Conservation (phyloP, 169 alveolate genomes). For the Pseudocohnilembus persalinus region DNA sequence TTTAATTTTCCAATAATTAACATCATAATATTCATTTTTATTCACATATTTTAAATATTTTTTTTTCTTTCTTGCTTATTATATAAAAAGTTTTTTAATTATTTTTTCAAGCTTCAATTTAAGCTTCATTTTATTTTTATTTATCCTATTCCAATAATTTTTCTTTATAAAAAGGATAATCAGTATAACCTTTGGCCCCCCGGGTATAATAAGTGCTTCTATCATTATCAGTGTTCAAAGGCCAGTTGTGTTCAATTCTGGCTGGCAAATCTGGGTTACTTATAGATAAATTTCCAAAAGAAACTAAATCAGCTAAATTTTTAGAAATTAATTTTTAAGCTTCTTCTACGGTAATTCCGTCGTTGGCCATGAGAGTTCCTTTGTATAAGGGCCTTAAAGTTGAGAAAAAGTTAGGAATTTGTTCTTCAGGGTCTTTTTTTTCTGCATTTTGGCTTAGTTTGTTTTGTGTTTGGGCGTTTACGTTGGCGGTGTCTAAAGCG, state of each 20-base stretch:
- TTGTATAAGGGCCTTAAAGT: conserved; percentile 18
- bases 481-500: conserved; percentile 1
- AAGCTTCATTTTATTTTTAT: no score
- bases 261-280: conserved; percentile 8
- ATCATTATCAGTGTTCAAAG: background rate
- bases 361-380: conserved; percentile 30
- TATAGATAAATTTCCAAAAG: conserved; percentile 4
- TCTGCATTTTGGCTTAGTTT: background rate
- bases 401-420: conserved; percentile 30
- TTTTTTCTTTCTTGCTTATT: no score
- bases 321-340: background rate
- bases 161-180: conserved; percentile 16
- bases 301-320: background rate
- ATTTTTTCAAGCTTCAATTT: no score
- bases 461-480: no score
- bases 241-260: background rate
- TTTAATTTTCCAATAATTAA: no score
- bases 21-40: no score
- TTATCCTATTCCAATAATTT: no score
- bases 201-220: background rate
- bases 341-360: background rate
- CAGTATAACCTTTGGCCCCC: conserved; percentile 13
- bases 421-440: conserved; percentile 8
- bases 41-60: no score
- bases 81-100: no score